Base-by-base conservation (phyloP, 495 filamentous ascomycete species). In the Tirmania nivea region DNA sequence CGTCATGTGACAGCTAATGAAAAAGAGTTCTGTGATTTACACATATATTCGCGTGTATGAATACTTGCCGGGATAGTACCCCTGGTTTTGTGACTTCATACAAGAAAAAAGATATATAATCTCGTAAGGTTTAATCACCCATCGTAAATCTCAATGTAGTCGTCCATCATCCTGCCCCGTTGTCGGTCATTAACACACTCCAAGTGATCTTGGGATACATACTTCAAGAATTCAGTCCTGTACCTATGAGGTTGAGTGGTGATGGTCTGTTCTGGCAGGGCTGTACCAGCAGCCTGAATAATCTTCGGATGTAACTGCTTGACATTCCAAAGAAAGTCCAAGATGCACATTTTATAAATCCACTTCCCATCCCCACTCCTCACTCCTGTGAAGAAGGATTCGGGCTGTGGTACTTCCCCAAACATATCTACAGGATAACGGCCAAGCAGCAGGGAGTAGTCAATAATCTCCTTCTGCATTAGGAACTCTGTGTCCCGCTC, bases 321-420 rank as follows among this genome's bases (percentile, higher is more conserved):
- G n/a, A 63, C 58, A 56, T 63, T 63, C 61, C 58, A 64, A 16
- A 64, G 57, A 52, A 62, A 64, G 54, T 59, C 60, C 47, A 64
- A 52, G 47, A 63, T 54, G 45, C 50, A 56, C 56, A 61, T 59
- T 21, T 59, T 60, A 39, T 64, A 63, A 34, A 63, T 61, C 61
- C 62, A 63, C 10, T 61, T 61, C 35, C 61, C 61, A 52, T 63
- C 61, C 3, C 55, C 58, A 47, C 61, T 57, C 42, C 47, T 55
- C 20, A 58, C 56, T 8, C 61, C 61, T 9, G 35, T 52, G 11
- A 56, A 31, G 52, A 60, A 63, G 34, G 50, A 56, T 34, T 52
- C 39, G 19, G 51, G 55, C 14, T 50, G 54, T 20, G 50, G 50
- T 47, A 62, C 52, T 50, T 55, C 56, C 47, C 58, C 54, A 53